These are phyloP conservation scores for Ailanthus altissimus DNA, from an alignment of 345 rosid genomes.

Conservation along the genomic window DNA sequence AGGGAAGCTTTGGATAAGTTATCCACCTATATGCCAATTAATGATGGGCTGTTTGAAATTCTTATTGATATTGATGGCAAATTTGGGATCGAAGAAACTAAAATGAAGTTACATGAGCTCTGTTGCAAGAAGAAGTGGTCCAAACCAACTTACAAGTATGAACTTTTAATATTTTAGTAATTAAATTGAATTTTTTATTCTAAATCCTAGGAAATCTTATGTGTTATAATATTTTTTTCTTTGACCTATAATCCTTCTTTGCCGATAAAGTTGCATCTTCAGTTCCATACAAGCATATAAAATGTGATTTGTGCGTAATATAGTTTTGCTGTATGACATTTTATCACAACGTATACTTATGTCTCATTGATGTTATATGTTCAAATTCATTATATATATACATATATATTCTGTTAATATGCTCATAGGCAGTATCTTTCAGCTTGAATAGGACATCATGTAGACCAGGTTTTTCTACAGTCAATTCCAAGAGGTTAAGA, in stretches of 20 bases:
- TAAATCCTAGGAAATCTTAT: background rate
- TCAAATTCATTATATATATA: background rate
- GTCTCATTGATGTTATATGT: background rate
- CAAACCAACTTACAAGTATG: constrained; percentile 64
- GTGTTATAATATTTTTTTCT: background rate
- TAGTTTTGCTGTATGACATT: background rate
- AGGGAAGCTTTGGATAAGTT: constrained; percentile 55
- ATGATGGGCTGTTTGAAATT: constrained; percentile 4
- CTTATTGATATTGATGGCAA: constrained; percentile 20
- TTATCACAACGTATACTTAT: background rate
- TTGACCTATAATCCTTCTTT: background rate
- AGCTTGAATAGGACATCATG: background rate
- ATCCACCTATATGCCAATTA: constrained; percentile 21
- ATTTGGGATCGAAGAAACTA: constrained; percentile 47
- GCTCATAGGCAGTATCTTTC: background rate
- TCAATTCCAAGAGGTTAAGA: background rate
- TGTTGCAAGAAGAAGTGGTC: constrained; percentile 67
- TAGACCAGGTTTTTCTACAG: background rate
- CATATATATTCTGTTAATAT: background rate
- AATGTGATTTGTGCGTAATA: background rate
- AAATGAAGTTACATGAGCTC: constrained; percentile 60
- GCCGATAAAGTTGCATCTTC: background rate
- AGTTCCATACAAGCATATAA: background rate
- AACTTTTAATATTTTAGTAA: background rate
- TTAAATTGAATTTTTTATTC: background rate